Evolutionary conservation across 2,329 filamentous ascomycete species (phyloP).

Genomic region (Arthroderma sp.): DNA sequence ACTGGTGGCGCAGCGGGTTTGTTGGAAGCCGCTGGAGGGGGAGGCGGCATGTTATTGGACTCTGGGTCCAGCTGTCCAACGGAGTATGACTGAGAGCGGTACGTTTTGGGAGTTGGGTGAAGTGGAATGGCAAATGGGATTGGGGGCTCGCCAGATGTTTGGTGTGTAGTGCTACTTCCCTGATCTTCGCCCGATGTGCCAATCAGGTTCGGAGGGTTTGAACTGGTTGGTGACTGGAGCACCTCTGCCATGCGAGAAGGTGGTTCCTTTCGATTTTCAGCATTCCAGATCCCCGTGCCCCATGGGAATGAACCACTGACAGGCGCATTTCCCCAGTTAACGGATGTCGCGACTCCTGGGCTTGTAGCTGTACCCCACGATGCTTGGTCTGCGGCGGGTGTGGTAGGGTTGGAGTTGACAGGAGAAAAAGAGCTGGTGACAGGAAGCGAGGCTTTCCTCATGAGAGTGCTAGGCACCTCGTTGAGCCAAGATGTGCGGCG

Average conservation of each 20-base stretch:
- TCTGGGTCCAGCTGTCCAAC: conserved; percentile 79
- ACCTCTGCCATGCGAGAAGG: conserved; percentile 63
- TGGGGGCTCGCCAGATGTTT: conserved; percentile 40
- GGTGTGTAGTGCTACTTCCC: conserved; percentile 39
- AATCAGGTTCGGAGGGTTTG: conserved; percentile 40
- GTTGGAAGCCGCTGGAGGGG: conserved; percentile 14
- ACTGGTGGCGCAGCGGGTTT: conserved; percentile 18
- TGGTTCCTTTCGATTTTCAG: conserved; percentile 60
- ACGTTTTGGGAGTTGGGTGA: conserved; percentile 82
- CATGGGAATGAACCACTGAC: conserved; percentile 48
- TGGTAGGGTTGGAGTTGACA: conserved; percentile 67
- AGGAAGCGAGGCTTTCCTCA: conserved; percentile 64
- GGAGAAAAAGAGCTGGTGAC: conserved; percentile 63
- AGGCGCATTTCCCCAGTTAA: conserved; percentile 34
- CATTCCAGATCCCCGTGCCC: conserved; percentile 75
- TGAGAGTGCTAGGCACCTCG: conserved; percentile 58
- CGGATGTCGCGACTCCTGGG: conserved; percentile 29
- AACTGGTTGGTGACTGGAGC: conserved; percentile 59
- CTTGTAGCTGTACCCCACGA: conserved; percentile 32
- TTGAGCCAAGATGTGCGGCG: conserved; percentile 77
- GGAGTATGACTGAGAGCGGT: conserved; percentile 92
- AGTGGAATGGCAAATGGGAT: conserved; percentile 80
- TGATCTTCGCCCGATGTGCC: conserved; percentile 41
- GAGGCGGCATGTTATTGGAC: conserved; percentile 24
- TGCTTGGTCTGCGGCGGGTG: conserved; percentile 56